A percentile compares a stretch with the other conserved stretches of the same genome.
Evolutionary conservation across 768 basidiomycete genomes (phyloP).

Genomic region (Pleurotus sapidus): DNA sequence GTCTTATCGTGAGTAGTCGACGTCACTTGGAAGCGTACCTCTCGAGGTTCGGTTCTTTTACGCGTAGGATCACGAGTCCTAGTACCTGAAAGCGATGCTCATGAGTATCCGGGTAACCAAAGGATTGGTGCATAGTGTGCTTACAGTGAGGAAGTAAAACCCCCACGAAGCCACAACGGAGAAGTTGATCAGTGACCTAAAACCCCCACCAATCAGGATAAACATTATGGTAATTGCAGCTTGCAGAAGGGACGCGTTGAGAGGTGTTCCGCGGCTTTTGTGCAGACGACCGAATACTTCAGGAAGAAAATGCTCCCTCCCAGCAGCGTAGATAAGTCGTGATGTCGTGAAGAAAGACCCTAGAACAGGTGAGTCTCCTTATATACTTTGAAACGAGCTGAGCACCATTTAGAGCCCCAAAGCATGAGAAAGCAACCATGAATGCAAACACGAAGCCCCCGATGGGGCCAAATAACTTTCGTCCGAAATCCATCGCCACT

Average conservation of each 20-base stretch:
- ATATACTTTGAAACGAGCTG: background rate
- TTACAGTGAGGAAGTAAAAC: conserved; percentile 82
- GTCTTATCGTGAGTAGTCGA: no score
- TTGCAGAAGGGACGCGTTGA: conserved; percentile 86
- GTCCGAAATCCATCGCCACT: conserved; percentile 90
- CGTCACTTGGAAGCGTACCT: conserved; percentile 38
- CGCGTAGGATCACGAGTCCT: conserved; percentile 80
- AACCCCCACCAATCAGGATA: conserved; percentile 85
- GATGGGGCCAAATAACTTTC: conserved; percentile 78
- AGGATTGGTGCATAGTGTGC: conserved; percentile 17
- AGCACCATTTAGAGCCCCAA: conserved; percentile 88
- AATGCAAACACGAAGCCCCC: conserved; percentile 86
- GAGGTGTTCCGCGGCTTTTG: conserved; percentile 72
- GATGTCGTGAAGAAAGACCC: conserved; percentile 74
- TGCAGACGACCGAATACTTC: conserved; percentile 79
- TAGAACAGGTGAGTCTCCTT: conserved; percentile 22
- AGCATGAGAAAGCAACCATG: conserved; percentile 92
- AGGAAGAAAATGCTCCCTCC: conserved; percentile 85
- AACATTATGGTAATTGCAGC: conserved; percentile 71
- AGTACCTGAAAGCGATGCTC: conserved; percentile 53
- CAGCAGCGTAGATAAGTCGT: conserved; percentile 87
- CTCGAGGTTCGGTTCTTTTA: conserved; percentile 88
- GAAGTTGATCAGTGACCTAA: conserved; percentile 86
- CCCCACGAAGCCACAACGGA: conserved; percentile 86
- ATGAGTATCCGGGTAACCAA: background rate